Evolutionary conservation across 2,329 filamentous ascomycete genomes (phyloP).

Genomic region (Calycina herbarum): DNA sequence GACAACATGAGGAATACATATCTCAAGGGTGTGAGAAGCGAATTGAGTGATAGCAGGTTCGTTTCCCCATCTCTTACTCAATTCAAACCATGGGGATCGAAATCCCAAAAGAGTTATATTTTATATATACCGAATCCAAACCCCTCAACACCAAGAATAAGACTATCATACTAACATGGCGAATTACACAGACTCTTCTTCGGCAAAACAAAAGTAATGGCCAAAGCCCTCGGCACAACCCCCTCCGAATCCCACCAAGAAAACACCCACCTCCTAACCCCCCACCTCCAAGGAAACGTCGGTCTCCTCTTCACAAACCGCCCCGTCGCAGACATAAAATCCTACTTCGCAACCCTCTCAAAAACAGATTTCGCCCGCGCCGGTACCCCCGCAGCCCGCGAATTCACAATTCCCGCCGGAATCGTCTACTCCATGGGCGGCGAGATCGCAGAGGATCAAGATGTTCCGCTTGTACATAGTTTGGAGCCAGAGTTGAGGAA

Average conservation of each 20-base stretch:
- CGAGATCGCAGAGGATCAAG: conserved; percentile 75
- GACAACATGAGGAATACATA: conserved; percentile 99
- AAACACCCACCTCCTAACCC: conserved; percentile 69
- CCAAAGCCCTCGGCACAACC: conserved; percentile 81
- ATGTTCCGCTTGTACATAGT: conserved; percentile 83
- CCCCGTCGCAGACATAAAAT: conserved; percentile 61
- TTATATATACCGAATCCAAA: neutral
- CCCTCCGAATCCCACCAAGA: conserved; percentile 78
- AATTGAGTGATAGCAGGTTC: conserved; percentile 82
- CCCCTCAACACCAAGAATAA: neutral
- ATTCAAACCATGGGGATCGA: neutral
- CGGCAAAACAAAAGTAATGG: conserved; percentile 99
- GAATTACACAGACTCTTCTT: conserved; percentile 77
- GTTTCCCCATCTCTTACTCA: conserved; percentile 30
- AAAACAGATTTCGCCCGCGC: conserved; percentile 90
- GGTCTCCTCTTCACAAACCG: conserved; percentile 90
- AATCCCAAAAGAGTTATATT: neutral
- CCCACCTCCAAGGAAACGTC: conserved; percentile 76
- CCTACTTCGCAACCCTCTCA: conserved; percentile 71
- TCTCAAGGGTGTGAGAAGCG: conserved; percentile 83
- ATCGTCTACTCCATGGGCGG: conserved; percentile 78
- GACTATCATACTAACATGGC: neutral
- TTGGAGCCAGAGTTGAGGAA: conserved; percentile 88
- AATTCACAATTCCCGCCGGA: conserved; percentile 81
- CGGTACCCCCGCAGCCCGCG: conserved; percentile 71